Base-by-base conservation (phyloP, 139 green algal genomes). In the Desmodesmus armatus region DNA sequence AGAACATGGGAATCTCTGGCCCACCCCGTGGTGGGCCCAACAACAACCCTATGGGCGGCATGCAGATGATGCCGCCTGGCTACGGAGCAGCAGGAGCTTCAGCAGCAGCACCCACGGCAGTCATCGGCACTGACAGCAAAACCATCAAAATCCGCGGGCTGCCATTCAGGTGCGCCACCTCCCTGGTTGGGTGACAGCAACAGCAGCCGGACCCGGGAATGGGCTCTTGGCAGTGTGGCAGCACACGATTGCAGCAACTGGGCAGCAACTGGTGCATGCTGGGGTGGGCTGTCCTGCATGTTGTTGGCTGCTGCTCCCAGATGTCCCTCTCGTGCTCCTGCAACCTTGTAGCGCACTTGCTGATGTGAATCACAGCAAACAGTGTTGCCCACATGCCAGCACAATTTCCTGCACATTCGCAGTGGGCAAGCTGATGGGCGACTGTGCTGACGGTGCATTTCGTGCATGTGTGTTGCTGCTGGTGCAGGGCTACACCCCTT, bases 131-230 rank as follows among this genome's bases (percentile, higher is more conserved):
- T 5, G 78, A 85, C 37, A 75, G 66, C 49, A 89, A 82, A 37
- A 89, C 83, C 17, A 49, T 89, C 23, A 86, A 90, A 80, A 85
- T 94, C 33, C 74, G 92, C 6, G 92, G 92, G 19, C 87, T 95
- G 82, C 92, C 92, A 5, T 95, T 94, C 85, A 87, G 90, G 53
- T 82, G 37, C 3, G 74, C 78, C n/a, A n/a, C n/a, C n/a, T n/a
- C n/a, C n/a, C n/a, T n/a, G n/a, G n/a, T n/a, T n/a, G n/a, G n/a
- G n/a, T 62, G 65, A 88, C 43, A 23, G 85, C 88, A 0, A 66
- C 58, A n/a, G n/a, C n/a, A n/a, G n/a, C n/a, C n/a, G n/a, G n/a
- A n/a, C n/a, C n/a, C n/a, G n/a, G n/a, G 0, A 87, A 92, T 63
- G 89, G 92, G 49, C 70, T 91, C 9, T 7, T 55, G 13, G 47